Conservation (phyloP, 2,329 filamentous ascomycete species). For the Venturia oleaginea region DNA sequence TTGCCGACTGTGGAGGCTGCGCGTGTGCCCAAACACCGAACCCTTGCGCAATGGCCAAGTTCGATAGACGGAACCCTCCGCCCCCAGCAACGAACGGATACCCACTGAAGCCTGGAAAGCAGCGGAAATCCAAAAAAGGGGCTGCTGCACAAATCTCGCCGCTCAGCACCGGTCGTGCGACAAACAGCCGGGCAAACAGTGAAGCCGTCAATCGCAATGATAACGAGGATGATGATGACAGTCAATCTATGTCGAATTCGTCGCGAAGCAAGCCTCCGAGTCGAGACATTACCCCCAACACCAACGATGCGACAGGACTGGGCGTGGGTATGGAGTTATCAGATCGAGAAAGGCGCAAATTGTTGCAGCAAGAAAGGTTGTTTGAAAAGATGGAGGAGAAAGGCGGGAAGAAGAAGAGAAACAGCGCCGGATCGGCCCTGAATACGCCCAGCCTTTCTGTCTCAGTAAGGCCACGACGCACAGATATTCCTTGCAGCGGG, state of each 20-base stretch:
- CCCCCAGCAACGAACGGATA: constrained; percentile 17
- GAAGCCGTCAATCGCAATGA: constrained; percentile 42
- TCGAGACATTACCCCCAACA: constrained; percentile 52
- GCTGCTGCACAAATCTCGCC: constrained; percentile 44
- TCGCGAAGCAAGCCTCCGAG: constrained; percentile 47
- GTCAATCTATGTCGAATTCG: constrained; percentile 49
- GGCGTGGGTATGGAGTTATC: constrained; percentile 44
- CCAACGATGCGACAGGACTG: constrained; percentile 32
- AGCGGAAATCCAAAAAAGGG: constrained; percentile 36
- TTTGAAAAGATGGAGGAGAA: constrained; percentile 53
- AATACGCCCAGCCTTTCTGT: constrained; percentile 40
- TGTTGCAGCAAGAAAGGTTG: constrained; percentile 53
- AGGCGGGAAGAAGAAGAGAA: constrained; percentile 43
- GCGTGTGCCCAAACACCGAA: constrained; percentile 50
- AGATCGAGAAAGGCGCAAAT: constrained; percentile 52
- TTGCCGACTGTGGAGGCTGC: constrained; percentile 72
- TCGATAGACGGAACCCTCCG: constrained; percentile 23
- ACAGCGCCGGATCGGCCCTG: constrained; percentile 45
- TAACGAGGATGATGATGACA: constrained; percentile 51
- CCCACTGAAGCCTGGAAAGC: constrained; percentile 25
- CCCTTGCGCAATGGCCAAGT: constrained; percentile 26
- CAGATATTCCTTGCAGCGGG: constrained; percentile 13
- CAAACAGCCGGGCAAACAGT: constrained; percentile 51
- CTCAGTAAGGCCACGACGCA: constrained; percentile 21
- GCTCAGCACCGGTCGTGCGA: constrained; percentile 41